Evolutionary conservation across 2,329 filamentous ascomycete genomes (phyloP).

Genomic region (Cladosporium sp.): DNA sequence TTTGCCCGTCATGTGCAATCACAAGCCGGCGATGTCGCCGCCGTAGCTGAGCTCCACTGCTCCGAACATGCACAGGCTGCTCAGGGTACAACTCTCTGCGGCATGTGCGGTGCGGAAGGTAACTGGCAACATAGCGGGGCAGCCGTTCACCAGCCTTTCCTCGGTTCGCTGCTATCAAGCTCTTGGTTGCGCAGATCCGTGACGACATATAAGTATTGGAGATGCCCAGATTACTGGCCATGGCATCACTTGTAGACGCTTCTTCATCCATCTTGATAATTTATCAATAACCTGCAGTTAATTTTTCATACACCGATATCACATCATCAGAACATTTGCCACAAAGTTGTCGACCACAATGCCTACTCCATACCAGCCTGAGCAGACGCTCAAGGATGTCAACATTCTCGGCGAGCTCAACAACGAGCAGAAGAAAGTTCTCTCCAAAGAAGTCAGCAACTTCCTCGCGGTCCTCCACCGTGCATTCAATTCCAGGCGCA

Average conservation of each 20-base stretch:
- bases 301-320: background rate
- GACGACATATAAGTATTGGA: constrained; percentile 12
- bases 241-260: background rate
- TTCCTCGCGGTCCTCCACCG: constrained; percentile 94
- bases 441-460: constrained; percentile 82
- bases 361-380: constrained; percentile 31
- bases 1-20: background rate
- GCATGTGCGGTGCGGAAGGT: constrained; percentile 10
- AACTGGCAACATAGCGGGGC: constrained; percentile 6
- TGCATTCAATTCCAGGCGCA: constrained; percentile 86
- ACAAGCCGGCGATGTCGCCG: constrained; percentile 9
- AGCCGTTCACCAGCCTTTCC: background rate
- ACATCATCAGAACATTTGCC: background rate
- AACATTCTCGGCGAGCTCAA: constrained; percentile 75
- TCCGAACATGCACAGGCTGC: constrained; percentile 6
- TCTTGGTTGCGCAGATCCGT: constrained; percentile 7
- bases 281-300: background rate
- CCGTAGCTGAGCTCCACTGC: constrained; percentile 9
- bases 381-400: constrained; percentile 81
- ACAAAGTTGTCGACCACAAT: constrained; percentile 13
- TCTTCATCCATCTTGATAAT: background rate
- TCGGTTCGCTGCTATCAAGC: constrained; percentile 8
- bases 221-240: constrained; percentile 4
- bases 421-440: constrained; percentile 79
- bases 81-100: constrained; percentile 5